Conservation (phyloP, 768 basidiomycete genomes). For the Lyophyllum semitale region DNA sequence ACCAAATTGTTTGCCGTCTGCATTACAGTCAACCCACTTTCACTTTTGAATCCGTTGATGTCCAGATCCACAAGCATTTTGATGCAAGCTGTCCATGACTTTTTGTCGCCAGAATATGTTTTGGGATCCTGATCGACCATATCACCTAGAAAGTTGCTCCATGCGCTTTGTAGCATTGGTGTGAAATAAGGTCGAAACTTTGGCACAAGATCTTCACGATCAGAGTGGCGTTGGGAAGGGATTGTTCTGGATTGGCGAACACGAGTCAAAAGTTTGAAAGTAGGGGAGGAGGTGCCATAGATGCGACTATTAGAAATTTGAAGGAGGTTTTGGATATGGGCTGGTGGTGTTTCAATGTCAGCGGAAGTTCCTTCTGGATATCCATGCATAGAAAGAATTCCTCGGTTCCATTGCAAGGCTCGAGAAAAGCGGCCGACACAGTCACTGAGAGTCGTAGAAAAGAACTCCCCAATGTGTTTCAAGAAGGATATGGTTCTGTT, state of each 20-base stretch:
- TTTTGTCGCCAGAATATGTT: not conserved
- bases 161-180: not conserved
- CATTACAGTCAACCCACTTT: not conserved
- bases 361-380: not conserved
- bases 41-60: not conserved
- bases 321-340: not conserved
- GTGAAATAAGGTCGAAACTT: not conserved
- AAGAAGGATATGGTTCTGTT: not conserved
- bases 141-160: not conserved
- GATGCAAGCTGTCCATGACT: not conserved
- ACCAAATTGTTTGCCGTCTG: not conserved
- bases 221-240: not conserved
- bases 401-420: not conserved
- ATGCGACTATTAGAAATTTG: not conserved
- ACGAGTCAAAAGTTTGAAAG: not conserved
- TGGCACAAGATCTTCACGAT: not conserved
- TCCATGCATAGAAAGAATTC: not conserved
- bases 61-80: not conserved
- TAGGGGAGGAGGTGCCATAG: not conserved
- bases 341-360: not conserved
- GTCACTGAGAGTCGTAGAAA: not conserved
- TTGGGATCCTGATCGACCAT: not conserved
- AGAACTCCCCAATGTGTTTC: not conserved
- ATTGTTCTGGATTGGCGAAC: not conserved
- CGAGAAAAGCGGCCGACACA: not conserved